A percentile compares a stretch with the other conserved stretches of the same genome.
phyloP scores from a whole-genome alignment of 164 flowering plant species.

The Aristolochia contorta region DNA sequence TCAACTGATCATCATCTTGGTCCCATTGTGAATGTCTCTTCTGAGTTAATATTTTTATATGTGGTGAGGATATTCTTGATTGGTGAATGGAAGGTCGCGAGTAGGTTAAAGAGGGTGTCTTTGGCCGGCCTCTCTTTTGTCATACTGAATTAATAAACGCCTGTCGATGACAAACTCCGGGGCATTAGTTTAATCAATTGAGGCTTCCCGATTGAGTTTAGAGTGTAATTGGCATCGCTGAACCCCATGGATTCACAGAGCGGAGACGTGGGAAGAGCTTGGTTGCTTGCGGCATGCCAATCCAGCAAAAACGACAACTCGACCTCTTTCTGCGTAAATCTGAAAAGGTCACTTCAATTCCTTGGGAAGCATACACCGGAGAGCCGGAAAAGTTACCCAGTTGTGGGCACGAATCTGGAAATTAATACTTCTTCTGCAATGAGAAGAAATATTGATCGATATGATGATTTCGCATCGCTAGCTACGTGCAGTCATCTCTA shows the following conservation, averaged over 20 bases:
- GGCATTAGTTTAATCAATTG: constrained; percentile 8
- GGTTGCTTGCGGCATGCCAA: constrained; percentile 6
- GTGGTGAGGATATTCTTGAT: background rate
- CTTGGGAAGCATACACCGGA: background rate
- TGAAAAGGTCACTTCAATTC: background rate
- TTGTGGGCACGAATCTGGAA: background rate
- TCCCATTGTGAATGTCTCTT: background rate
- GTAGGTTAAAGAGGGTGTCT: constrained; percentile 43
- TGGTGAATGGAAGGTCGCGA: constrained; percentile 14
- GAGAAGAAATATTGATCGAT: no score
- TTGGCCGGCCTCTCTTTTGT: constrained; percentile 55
- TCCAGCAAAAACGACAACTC: constrained; percentile 15
- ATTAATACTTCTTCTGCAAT: background rate
- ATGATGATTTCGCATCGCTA: no score
- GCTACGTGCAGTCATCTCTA: background rate
- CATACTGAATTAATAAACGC: constrained; percentile 20
- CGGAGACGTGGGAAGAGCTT: constrained; percentile 2
- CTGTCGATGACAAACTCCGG: constrained; percentile 19
- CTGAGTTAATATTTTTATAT: background rate
- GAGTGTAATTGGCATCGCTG: constrained; percentile 23
- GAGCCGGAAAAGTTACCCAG: background rate
- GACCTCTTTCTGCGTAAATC: background rate
- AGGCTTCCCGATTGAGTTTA: constrained; percentile 13
- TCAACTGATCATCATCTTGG: background rate
- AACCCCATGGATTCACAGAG: constrained; percentile 6